phyloP scores from a whole-genome alignment of 352 stramenopile genomes.

The Globisporangium cederbergense region DNA sequence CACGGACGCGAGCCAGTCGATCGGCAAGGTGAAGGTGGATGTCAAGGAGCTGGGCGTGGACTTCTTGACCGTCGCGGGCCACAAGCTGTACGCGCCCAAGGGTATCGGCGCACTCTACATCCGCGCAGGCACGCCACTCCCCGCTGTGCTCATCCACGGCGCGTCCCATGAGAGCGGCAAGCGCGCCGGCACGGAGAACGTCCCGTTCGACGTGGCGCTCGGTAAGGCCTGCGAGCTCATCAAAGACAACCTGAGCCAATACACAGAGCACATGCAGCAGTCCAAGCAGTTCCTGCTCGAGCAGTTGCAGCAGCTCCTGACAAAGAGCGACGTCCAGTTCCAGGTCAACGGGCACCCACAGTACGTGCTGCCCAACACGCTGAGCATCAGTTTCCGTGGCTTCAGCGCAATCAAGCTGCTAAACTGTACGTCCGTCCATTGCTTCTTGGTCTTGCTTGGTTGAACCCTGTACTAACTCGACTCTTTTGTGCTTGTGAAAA shows the following conservation, averaged over 20 bases:
- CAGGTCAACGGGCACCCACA: slow-evolving; percentile 84
- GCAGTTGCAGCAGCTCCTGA: slow-evolving; percentile 47
- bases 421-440: slow-evolving; percentile 29
- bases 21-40: slow-evolving; percentile 92
- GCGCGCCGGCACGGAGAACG: slow-evolving; percentile 96
- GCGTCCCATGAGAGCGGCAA: slow-evolving; percentile 90
- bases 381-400: slow-evolving; percentile 92
- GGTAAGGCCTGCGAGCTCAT: slow-evolving; percentile 79
- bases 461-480: not conserved
- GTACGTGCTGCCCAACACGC: slow-evolving; percentile 92
- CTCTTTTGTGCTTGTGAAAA: not conserved
- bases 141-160: slow-evolving; percentile 86
- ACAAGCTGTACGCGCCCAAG: slow-evolving; percentile 98
- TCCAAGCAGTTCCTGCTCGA: slow-evolving; percentile 50
- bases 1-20: slow-evolving; percentile 95
- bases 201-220: slow-evolving; percentile 92
- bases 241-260: slow-evolving; percentile 64
- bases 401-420: slow-evolving; percentile 87
- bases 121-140: slow-evolving; percentile 31
- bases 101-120: slow-evolving; percentile 83
- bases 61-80: slow-evolving; percentile 95
- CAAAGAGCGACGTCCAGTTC: slow-evolving; percentile 46
- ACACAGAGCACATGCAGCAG: slow-evolving; percentile 70
- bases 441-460: not conserved
- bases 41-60: slow-evolving; percentile 87